Percentiles rank a stretch among this genome's conserved stretches.
These are phyloP conservation scores for Echites panduratus DNA, from an alignment of 257 asterid species.

Conservation along the genomic window DNA sequence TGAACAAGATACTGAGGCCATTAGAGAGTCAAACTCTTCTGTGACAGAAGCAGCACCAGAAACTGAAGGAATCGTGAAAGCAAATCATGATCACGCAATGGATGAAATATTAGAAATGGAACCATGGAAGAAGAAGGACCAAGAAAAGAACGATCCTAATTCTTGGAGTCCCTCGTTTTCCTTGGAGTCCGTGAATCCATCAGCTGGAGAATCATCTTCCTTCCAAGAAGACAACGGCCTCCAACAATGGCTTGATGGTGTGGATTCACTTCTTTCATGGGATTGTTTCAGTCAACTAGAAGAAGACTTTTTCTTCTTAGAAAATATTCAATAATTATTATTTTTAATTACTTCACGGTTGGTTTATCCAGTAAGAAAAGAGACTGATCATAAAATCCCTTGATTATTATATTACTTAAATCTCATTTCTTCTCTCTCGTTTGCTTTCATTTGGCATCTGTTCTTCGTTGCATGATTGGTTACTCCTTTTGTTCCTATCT, in stretches of 20 bases:
- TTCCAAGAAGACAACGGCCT: constrained; percentile 15
- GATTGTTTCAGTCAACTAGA: constrained; percentile 33
- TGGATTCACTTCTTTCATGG: constrained; percentile 44
- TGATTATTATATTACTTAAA: background rate
- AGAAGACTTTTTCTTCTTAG: constrained; percentile 19
- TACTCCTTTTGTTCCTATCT: no score
- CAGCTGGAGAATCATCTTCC: background rate
- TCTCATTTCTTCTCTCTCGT: background rate
- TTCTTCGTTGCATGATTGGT: background rate
- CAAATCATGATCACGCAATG: no score
- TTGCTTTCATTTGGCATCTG: background rate
- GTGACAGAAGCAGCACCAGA: no score
- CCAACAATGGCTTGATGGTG: constrained; percentile 27
- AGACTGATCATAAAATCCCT: background rate
- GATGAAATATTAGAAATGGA: background rate
- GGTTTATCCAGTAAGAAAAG: background rate
- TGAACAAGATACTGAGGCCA: constrained; percentile 7
- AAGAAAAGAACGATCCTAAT: constrained; percentile 1
- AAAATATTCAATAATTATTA: background rate
- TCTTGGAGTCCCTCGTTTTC: constrained; percentile 28
- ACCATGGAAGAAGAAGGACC: constrained; percentile 21
- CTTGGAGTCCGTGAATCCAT: constrained; percentile 27
- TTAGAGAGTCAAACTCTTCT: background rate
- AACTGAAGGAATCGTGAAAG: no score
- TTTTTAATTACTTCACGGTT: background rate